Conservation (phyloP, 257 asterid genomes). For the Solanum ahanhuiri region DNA sequence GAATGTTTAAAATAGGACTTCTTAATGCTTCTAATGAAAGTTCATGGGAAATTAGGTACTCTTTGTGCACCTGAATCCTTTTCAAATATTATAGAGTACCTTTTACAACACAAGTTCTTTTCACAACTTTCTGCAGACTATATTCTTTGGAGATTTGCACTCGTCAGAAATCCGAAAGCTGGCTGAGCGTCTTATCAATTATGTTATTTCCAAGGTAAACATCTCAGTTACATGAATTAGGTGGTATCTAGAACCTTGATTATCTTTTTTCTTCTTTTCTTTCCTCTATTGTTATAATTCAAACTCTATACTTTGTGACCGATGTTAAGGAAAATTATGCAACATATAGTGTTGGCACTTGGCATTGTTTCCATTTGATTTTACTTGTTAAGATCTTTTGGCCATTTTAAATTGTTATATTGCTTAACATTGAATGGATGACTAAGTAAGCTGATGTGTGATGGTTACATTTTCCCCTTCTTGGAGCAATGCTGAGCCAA, state of each 20-base stretch:
- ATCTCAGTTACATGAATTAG: not conserved
- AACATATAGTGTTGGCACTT: not conserved
- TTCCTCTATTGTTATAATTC: not conserved
- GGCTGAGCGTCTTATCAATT: slow-evolving; percentile 78
- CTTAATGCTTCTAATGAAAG: not conserved
- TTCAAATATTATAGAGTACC: not conserved
- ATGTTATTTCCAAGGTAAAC: slow-evolving; percentile 77
- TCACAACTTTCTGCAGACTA: slow-evolving; percentile 40
- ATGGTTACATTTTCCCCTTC: not conserved
- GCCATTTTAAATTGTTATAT: not conserved
- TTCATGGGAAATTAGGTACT: not conserved
- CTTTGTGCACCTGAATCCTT: not conserved
- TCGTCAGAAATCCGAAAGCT: slow-evolving; percentile 73
- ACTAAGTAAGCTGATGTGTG: not conserved
- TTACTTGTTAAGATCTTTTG: not conserved
- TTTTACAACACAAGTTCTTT: not conserved
- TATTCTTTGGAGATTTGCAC: slow-evolving; percentile 78
- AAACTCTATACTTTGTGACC: not conserved
- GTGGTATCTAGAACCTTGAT: not conserved
- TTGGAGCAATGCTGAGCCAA: not conserved
- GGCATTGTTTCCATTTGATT: not conserved
- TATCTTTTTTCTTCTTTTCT: not conserved
- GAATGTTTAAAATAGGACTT: not conserved
- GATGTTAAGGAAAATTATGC: not conserved
- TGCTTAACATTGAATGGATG: not conserved